Evolutionary conservation across 495 filamentous ascomycete species (phyloP), one percentile per base, ranked within the genome.

Genomic region (Friedmanniomyces simplex): DNA sequence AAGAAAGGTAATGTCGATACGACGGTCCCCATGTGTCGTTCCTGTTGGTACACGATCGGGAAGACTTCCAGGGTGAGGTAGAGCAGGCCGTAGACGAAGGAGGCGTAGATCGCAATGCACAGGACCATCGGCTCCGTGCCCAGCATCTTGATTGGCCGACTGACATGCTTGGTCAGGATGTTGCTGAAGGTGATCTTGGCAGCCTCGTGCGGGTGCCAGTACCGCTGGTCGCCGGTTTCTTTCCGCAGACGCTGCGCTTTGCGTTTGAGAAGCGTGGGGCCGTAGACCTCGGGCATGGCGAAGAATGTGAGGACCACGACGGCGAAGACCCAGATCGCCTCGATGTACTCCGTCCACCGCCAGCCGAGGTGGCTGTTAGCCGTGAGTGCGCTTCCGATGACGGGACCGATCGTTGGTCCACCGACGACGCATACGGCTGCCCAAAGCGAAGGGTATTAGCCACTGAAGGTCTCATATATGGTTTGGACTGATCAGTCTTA

Each of bases 41-140:
- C 54, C 76, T 79, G 68, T 50, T 77, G 25, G 80, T 75, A 82
- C 0, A 81, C 68, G 0, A 64, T 55, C 0, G 78, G 65, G 57
- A 79, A 78, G 13, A 76, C 76, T 0, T 78, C 76, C 54, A 80
- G 72, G 7, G 78, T 68, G 11, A 82, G 59, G 51, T 67, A 67
- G 13, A 67, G 54, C 12, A 64, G 74, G 25, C 54, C 64, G 36
- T 62, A 67, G n/a, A 61, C 62, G 32, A 67, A 64, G 12, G 58
- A 59, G 22, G 62, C 64, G 50, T 67, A 67, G 26, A 67, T 39
- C 11, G 64, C 61, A 22, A 67, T 64, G 36, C 48, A 55, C 10
- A 52, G 30, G 12, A 64, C 57, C 58, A 67, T 67, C 8, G 64
- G 64, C 41, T 61, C 58, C 2, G 64, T 67, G 4, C 42, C n/a